Conservation (phyloP, 2,329 filamentous ascomycete species). For the Aureobasidium sp. region DNA sequence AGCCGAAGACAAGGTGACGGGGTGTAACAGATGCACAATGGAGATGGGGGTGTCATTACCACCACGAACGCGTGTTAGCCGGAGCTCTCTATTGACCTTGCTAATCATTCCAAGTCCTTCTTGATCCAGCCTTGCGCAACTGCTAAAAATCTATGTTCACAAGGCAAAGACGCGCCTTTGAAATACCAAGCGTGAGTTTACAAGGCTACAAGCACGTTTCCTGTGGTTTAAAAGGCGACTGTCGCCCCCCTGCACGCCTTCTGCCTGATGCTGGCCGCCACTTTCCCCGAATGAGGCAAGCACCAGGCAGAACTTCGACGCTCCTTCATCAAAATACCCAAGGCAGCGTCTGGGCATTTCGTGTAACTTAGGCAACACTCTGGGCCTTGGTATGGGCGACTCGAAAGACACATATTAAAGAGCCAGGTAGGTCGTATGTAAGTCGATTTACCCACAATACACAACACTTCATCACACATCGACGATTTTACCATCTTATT, state of each 20-base stretch:
- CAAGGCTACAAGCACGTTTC: neutral
- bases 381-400: neutral
- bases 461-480: neutral
- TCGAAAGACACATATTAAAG: neutral
- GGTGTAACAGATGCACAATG: neutral
- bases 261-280: conserved; percentile 3
- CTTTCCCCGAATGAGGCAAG: neutral
- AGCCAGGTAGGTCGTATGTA: neutral
- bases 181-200: no score
- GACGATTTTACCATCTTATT: neutral
- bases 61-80: neutral
- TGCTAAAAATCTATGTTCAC: neutral
- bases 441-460: neutral
- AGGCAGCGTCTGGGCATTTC: neutral
- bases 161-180: neutral
- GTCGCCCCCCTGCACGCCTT: neutral
- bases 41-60: neutral
- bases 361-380: neutral
- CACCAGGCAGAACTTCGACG: conserved; percentile 1
- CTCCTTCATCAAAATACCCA: neutral
- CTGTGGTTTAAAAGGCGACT: neutral
- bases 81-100: neutral
- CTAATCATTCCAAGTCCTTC: no score
- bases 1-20: neutral
- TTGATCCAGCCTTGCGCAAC: no score